These are phyloP conservation scores for Lipomyces chichibuensis DNA, from an alignment of 805 yeast genomes.

Conservation along the genomic window DNA sequence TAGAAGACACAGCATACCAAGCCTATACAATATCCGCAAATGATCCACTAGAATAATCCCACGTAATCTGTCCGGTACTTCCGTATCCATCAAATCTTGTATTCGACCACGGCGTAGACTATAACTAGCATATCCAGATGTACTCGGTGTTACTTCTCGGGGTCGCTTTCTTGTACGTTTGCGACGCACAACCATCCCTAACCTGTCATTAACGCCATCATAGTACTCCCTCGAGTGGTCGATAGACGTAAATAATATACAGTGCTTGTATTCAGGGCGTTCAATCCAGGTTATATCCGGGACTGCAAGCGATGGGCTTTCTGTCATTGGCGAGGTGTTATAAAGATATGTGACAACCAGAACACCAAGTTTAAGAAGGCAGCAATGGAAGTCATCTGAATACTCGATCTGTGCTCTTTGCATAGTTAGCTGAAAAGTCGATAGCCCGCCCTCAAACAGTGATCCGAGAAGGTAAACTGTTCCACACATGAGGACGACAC, in stretches of 20 bases:
- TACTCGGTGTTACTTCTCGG: too few relatives aligned
- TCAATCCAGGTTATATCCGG: conserved; percentile 56
- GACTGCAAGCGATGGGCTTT: conserved; percentile 52
- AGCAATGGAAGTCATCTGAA: conserved; percentile 67
- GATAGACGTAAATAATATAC: too few relatives aligned
- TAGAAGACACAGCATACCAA: not conserved
- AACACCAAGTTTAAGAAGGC: conserved; percentile 59
- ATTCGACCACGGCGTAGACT: too few relatives aligned
- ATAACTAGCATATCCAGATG: too few relatives aligned
- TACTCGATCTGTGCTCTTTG: conserved; percentile 42
- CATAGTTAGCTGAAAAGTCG: conserved; percentile 47
- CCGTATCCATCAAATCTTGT: too few relatives aligned
- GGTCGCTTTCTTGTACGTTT: too few relatives aligned
- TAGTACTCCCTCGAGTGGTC: too few relatives aligned
- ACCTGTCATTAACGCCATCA: too few relatives aligned
- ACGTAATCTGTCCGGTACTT: too few relatives aligned
- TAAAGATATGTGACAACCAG: conserved; percentile 67
- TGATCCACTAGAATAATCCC: too few relatives aligned
- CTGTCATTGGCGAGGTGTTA: conserved; percentile 63
- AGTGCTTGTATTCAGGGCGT: conserved; percentile 41
- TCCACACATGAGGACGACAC: conserved; percentile 55
- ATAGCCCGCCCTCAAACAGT: conserved; percentile 53
- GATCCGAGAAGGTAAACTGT: conserved; percentile 60
- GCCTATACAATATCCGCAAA: not conserved
- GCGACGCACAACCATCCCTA: too few relatives aligned